Evolutionary conservation across 2,329 filamentous ascomycete species (phyloP).

Genomic region (Phialophora verrucosa): DNA sequence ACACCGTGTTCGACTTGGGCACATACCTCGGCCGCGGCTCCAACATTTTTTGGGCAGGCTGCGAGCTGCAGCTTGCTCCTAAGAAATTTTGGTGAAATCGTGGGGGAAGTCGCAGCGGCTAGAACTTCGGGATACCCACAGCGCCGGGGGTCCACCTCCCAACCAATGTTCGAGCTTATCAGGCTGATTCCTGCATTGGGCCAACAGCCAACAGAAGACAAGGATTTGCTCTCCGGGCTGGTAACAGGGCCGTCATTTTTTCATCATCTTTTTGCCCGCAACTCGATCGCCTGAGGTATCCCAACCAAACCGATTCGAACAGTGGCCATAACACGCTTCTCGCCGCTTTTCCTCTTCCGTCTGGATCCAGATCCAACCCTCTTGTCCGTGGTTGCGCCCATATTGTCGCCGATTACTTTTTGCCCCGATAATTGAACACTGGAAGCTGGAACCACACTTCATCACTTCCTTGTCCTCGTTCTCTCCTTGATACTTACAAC

Average conservation of each 20-base stretch:
- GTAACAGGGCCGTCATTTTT: constrained; percentile 10
- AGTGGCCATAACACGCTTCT: constrained; percentile 21
- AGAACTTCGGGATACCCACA: constrained; percentile 12
- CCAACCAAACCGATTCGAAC: constrained; percentile 24
- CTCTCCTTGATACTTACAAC: constrained; percentile 9
- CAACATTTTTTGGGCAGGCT: neutral
- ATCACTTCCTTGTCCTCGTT: constrained; percentile 7
- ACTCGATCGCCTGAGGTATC: constrained; percentile 1
- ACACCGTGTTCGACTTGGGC: constrained; percentile 14
- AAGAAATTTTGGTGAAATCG: neutral
- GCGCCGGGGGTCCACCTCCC: constrained; percentile 3
- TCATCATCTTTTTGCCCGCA: constrained; percentile 12
- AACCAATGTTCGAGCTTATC: constrained; percentile 3
- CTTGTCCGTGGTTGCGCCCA: constrained; percentile 26
- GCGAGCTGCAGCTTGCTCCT: neutral
- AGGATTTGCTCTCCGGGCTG: constrained; percentile 2
- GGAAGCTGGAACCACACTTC: constrained; percentile 18
- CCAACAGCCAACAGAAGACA: constrained; percentile 12
- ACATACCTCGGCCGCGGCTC: constrained; percentile 1
- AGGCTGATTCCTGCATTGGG: constrained; percentile 21
- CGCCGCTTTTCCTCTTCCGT: constrained; percentile 27
- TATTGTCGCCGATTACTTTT: constrained; percentile 29
- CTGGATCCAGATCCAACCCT: constrained; percentile 30
- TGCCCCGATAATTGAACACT: constrained; percentile 17
- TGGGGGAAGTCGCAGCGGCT: constrained; percentile 3